Conservation (phyloP, 225 moss, liverwort and hornwort species). For the Climacium dendroides region DNA sequence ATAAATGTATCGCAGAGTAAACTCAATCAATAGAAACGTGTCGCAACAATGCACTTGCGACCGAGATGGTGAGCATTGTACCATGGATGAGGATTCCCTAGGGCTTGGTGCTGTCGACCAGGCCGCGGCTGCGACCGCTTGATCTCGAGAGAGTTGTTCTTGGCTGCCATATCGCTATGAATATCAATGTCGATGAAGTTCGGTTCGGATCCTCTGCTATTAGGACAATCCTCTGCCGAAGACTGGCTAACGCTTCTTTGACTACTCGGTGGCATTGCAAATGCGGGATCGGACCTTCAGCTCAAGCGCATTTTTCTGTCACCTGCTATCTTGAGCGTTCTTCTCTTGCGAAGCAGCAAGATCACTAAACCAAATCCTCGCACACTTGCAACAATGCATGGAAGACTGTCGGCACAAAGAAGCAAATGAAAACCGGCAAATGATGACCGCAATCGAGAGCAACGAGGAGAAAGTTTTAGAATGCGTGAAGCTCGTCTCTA, state of each 20-base stretch:
- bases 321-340: background rate
- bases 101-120: background rate
- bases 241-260: background rate
- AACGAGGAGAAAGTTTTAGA: background rate
- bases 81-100: background rate
- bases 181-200: slow-evolving; percentile 25
- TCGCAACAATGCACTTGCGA: background rate
- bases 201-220: background rate
- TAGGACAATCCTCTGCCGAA: background rate
- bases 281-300: background rate
- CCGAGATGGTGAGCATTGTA: background rate
- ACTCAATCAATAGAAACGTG: background rate
- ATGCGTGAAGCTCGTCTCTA: background rate
- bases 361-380: background rate
- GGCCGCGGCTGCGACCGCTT: background rate
- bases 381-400: background rate
- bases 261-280: slow-evolving; percentile 14
- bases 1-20: background rate
- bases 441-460: background rate
- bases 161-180: background rate
- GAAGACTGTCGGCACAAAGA: background rate
- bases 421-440: background rate
- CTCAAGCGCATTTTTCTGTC: background rate
- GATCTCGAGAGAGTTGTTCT: background rate
- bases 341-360: background rate